These are phyloP conservation scores for Trametes sp. DNA, from an alignment of 1,284 basidiomycete genomes.

Conservation along the genomic window DNA sequence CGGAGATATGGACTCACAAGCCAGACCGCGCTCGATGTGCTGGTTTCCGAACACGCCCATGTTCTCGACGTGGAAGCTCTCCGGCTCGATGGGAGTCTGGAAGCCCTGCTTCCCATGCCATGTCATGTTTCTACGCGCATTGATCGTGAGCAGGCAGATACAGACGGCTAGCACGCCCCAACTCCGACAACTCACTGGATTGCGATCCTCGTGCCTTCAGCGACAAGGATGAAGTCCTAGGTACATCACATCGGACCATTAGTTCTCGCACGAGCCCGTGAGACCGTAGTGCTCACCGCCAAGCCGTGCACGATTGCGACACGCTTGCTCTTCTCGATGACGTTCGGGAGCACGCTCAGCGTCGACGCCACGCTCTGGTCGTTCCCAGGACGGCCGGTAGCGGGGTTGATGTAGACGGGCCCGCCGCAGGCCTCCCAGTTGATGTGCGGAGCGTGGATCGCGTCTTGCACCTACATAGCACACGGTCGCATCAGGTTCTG, in stretches of 20 bases:
- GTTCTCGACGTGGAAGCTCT: conserved; percentile 45
- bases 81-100: conserved; percentile 47
- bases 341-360: conserved; percentile 48
- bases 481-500: background rate
- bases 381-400: conserved; percentile 38
- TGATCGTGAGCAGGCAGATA: background rate
- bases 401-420: conserved; percentile 55
- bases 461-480: conserved; percentile 58
- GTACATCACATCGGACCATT: background rate
- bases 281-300: conserved; percentile 24
- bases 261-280: background rate
- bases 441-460: conserved; percentile 66
- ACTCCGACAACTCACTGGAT: conserved; percentile 54
- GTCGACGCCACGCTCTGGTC: conserved; percentile 49
- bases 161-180: background rate
- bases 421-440: conserved; percentile 56
- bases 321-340: conserved; percentile 50
- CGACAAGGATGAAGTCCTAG: conserved; percentile 61
- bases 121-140: conserved; percentile 46
- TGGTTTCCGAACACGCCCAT: conserved; percentile 47
- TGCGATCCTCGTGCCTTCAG: conserved; percentile 65
- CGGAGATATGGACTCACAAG: conserved; percentile 35
- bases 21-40: conserved; percentile 47
- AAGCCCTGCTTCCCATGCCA: conserved; percentile 51
- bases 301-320: conserved; percentile 45